Evolutionary conservation across 2,329 filamentous ascomycete genomes (phyloP), one percentile per base, ranked within the genome.

Genomic region (Fusarium liriodendri): DNA sequence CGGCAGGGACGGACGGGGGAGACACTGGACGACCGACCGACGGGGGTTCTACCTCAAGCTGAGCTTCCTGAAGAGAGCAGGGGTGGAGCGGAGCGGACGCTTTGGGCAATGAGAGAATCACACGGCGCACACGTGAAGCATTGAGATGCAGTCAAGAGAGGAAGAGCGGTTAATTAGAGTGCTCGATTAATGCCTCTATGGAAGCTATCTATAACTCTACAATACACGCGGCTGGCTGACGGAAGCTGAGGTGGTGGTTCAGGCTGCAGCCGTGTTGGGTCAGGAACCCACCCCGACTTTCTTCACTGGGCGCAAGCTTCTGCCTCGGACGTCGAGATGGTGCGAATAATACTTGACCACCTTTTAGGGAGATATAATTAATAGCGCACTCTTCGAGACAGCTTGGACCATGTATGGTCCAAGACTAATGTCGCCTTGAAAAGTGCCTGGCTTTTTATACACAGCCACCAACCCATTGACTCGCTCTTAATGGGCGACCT

Each of bases 231-330:
- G 33, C 20, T 32, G 75, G 76, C 75, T 79, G 78, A 79, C 76
- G 77, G 77, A 79, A 77, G 76, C 76, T 67, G 38, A 40, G 18
- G 38, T 20, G 37, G 37, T 40, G 73, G 67, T 59, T 66, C 71
- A 73, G 74, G 76, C 71, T 74, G 69, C 77, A 67, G 71, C 65
- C 58, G 20, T 42, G 32, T 29, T 35, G 40, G 60, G 14, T n/a
- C 40, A 37, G n/a, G 35, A 64, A 60, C 54, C 63, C 63, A 65
- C 55, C 22, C 50, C 38, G 52, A 58, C 54, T 59, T 33, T 47
- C 60, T 60, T 64, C 64, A 52, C 57, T 72, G 66, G 75, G 65
- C 66, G 47, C 59, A 59, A 52, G 50, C 59, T 52, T 52, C 55
- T 35, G 57, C 50, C 29, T 52, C 10, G 25, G 47, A 52, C 25